These are phyloP conservation scores for Afroboletus lepidellus DNA, from an alignment of 1,284 basidiomycete genomes.

Conservation along the genomic window DNA sequence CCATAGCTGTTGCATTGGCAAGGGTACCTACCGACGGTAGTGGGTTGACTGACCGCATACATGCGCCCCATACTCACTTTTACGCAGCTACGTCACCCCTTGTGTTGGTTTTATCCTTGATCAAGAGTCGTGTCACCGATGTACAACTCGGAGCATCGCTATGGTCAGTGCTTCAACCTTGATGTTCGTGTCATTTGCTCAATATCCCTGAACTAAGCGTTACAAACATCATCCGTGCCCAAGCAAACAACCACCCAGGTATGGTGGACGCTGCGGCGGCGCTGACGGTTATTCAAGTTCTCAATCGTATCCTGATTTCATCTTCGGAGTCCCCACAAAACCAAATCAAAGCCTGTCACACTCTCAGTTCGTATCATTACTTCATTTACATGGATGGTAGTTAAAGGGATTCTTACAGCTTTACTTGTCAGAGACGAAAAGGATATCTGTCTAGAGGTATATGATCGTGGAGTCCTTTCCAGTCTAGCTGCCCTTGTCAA, in stretches of 20 bases:
- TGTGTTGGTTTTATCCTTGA: slow-evolving; percentile 43
- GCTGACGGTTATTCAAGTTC: slow-evolving; percentile 57
- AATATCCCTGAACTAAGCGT: slow-evolving; percentile 38
- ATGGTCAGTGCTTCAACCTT: slow-evolving; percentile 46
- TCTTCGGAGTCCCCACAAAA: slow-evolving; percentile 41
- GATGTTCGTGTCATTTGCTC: not conserved
- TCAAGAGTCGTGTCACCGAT: slow-evolving; percentile 54
- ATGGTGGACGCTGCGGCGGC: slow-evolving; percentile 45
- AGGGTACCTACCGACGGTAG: slow-evolving; percentile 43
- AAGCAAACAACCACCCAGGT: slow-evolving; percentile 26
- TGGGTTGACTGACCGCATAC: slow-evolving; percentile 18
- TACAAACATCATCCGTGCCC: slow-evolving; percentile 56
- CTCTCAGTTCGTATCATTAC: slow-evolving; percentile 51
- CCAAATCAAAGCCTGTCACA: slow-evolving; percentile 66
- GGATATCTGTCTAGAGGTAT: slow-evolving; percentile 61
- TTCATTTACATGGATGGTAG: not conserved
- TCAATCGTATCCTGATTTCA: slow-evolving; percentile 55
- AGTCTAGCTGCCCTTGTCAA: slow-evolving; percentile 50
- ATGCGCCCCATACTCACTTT: slow-evolving; percentile 4
- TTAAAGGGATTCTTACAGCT: slow-evolving; percentile 42
- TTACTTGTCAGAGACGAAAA: slow-evolving; percentile 71
- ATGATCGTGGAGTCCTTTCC: slow-evolving; percentile 57
- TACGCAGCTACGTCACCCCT: slow-evolving; percentile 36
- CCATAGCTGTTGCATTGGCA: slow-evolving; percentile 48
- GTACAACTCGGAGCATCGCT: slow-evolving; percentile 67